These are phyloP conservation scores for Phanerodontia chrysosporium DNA, from an alignment of 768 basidiomycete genomes.

Conservation along the genomic window DNA sequence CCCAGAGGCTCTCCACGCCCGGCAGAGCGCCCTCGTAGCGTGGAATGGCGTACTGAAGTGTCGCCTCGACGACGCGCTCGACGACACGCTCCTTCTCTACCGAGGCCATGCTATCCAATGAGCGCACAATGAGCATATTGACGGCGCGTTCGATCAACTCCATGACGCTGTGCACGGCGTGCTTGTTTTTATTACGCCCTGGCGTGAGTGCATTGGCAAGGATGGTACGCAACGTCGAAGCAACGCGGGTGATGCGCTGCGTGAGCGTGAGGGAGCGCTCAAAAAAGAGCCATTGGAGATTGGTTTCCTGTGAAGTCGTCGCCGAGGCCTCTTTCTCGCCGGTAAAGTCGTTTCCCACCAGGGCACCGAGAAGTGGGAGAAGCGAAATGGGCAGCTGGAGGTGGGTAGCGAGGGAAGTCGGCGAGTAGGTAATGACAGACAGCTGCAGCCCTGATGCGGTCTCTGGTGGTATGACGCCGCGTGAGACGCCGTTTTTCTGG, in stretches of 20 bases:
- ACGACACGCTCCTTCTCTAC: constrained; percentile 65
- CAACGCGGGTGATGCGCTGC: constrained; percentile 67
- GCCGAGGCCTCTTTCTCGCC: constrained; percentile 27
- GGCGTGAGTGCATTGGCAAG: constrained; percentile 40
- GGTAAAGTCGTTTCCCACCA: constrained; percentile 81
- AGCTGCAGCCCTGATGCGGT: constrained; percentile 30
- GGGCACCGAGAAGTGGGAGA: constrained; percentile 71
- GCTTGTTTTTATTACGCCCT: constrained; percentile 27
- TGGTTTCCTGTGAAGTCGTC: constrained; percentile 43
- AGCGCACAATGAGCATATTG: constrained; percentile 50
- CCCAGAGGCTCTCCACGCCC: constrained; percentile 42
- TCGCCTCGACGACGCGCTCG: constrained; percentile 67
- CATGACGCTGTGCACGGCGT: constrained; percentile 65
- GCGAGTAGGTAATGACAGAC: constrained; percentile 55
- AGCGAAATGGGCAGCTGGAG: constrained; percentile 65
- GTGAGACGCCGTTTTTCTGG: constrained; percentile 4
- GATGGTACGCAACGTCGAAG: constrained; percentile 51
- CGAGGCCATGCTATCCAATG: constrained; percentile 41
- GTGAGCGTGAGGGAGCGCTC: constrained; percentile 49
- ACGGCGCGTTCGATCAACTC: constrained; percentile 73
- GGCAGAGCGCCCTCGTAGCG: constrained; percentile 42
- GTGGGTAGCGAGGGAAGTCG: constrained; percentile 56
- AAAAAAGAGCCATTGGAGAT: constrained; percentile 61
- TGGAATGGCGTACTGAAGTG: constrained; percentile 75
- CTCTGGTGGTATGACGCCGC: constrained; percentile 52